Conservation (phyloP, 768 basidiomycete species). For the Termitomyces sp. region DNA sequence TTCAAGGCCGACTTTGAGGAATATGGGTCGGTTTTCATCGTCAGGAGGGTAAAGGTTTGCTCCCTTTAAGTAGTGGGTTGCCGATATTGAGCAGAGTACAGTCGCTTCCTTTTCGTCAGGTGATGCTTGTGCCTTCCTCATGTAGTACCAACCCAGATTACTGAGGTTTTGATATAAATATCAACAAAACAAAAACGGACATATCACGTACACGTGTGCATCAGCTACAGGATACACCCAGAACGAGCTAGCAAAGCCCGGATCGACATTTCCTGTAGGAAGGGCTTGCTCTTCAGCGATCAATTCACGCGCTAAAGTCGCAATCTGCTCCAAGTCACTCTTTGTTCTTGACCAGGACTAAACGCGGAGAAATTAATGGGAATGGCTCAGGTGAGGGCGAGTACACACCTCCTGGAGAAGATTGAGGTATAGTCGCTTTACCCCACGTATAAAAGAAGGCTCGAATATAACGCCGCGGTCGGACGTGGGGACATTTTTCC, state of each 20-base stretch:
- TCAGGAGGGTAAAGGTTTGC: constrained; percentile 31
- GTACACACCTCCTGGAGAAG: constrained; percentile 30
- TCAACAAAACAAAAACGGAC: neutral
- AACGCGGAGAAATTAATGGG: neutral
- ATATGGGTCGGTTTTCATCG: constrained; percentile 32
- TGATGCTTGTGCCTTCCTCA: constrained; percentile 14
- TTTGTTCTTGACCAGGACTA: constrained; percentile 15
- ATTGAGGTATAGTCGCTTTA: constrained; percentile 32
- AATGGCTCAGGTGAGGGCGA: neutral
- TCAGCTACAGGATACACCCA: constrained; percentile 33
- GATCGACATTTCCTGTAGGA: constrained; percentile 15
- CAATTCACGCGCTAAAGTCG: constrained; percentile 27
- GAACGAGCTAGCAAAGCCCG: constrained; percentile 33
- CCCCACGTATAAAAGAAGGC: constrained; percentile 37
- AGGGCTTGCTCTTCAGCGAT: constrained; percentile 27
- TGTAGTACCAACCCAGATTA: constrained; percentile 28
- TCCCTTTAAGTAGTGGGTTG: constrained; percentile 29
- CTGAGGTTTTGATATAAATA: constrained; percentile 11
- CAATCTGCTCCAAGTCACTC: constrained; percentile 27
- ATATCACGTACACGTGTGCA: constrained; percentile 31
- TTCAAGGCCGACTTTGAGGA: constrained; percentile 30
- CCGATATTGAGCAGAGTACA: constrained; percentile 22
- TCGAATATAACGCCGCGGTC: constrained; percentile 43
- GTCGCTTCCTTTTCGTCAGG: constrained; percentile 7
- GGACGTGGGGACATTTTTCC: constrained; percentile 34